Evolutionary conservation across 176 grass and related monocot species (phyloP), one percentile per base, ranked within the genome.

Genomic region (Aegilops bicornis): DNA sequence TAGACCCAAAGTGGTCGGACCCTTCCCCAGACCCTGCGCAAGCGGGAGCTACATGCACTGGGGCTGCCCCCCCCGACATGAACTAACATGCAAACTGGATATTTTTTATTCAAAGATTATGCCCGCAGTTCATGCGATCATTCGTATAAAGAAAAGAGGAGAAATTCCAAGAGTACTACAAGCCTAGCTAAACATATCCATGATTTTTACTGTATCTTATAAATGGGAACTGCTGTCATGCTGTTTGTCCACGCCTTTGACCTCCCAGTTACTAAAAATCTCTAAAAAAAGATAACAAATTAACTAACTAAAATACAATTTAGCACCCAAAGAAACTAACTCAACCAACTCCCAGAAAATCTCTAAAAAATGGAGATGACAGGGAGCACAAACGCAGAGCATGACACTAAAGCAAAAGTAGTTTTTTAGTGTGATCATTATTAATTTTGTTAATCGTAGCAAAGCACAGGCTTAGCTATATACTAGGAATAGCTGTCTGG

Each of bases 61-160:
- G 27, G 27, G 27, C 27, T 27, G 27, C 27, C 27, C 27, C 25
- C 25, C 25, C 25, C 1, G 25, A 19, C 72, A 75, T 75, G 42
- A 75, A 50, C 7, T 50, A 17, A 50, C 42, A 75, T 75, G 72
- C 24, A 75, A 15, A 50, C 24, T 75, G 72, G 24, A 3, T 75
- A 75, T 24, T 50, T 22, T 19, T 75, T 36, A 64, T 73, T 15
- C 68, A 68, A 43, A 52, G 30, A 75, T 48, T 48, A 16, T 22
- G 58, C 31, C 73, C 7, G 65, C 37, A 16, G 40, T 65, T 5
- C 56, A 17, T 79, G 81, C 36, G 39, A 71, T 37, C 25, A 45
- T 72, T 15, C 74, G 71, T 84, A 89, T 31, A 73, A 23, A 72
- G 77, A 84, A 52, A 64, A 24, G 8, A 33, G 61, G 75, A 78